Evolutionary conservation across 169 alveolate species (phyloP).

Genomic region (Plasmodium inui): DNA sequence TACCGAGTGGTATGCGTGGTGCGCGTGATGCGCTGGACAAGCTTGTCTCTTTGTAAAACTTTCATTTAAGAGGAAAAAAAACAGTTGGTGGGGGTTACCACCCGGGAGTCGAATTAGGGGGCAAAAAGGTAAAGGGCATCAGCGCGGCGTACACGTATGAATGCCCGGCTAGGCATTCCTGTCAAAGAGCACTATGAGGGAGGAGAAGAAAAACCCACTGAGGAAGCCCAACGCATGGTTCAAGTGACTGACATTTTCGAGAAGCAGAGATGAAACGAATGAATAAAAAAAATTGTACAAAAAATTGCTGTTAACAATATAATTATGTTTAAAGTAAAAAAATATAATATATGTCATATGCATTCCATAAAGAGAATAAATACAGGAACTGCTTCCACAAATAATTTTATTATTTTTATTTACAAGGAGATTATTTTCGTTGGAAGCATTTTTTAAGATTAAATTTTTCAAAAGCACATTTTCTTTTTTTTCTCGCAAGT

Average conservation of each 20-base stretch:
- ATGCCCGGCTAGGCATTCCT: neutral
- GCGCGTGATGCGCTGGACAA: neutral
- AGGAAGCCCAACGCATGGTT: conserved; percentile 59
- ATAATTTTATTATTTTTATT: conserved; percentile 45
- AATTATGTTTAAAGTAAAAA: conserved; percentile 67
- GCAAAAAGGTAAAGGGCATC: neutral
- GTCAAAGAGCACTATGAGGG: conserved; percentile 38
- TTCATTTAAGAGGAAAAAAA: neutral
- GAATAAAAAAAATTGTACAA: conserved; percentile 67
- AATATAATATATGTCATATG: conserved; percentile 52
- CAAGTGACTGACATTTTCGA: conserved; percentile 72
- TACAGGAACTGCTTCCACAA: conserved; percentile 72
- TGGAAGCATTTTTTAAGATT: conserved; percentile 23
- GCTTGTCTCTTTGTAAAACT: neutral
- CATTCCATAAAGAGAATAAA: conserved; percentile 73
- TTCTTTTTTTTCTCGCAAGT: conserved; percentile 30
- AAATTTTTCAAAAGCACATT: conserved; percentile 41
- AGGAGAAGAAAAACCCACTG: conserved; percentile 56
- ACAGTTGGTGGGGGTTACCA: neutral
- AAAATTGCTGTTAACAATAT: conserved; percentile 28
- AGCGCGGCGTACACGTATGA: neutral
- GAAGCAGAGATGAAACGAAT: conserved; percentile 55
- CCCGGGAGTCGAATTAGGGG: neutral
- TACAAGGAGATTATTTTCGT: neutral
- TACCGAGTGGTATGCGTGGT: neutral